A percentile compares a stretch with the other conserved stretches of the same genome.
These are phyloP conservation scores for Lepraria neglecta DNA, from an alignment of 495 filamentous ascomycete species.

Conservation along the genomic window DNA sequence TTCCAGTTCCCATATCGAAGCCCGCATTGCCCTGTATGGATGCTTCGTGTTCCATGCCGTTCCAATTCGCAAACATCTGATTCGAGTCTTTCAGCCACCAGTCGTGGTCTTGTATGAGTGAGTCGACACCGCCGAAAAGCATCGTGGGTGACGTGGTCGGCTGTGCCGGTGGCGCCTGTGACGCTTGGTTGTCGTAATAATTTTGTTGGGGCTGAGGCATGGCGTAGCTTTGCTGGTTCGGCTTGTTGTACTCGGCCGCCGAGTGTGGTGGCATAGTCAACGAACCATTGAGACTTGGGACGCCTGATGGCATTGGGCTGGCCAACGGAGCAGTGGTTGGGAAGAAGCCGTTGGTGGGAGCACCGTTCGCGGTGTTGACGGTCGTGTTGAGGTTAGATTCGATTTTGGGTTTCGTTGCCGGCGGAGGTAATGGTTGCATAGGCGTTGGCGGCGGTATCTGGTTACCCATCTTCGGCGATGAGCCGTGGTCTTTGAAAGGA, in stretches of 20 bases:
- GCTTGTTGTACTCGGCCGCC: not conserved
- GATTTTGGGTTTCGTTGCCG: not conserved
- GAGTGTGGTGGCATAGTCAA: constrained; percentile 6
- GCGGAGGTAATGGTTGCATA: constrained; percentile 5
- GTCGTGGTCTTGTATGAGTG: constrained; percentile 49
- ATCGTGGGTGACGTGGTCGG: constrained; percentile 23
- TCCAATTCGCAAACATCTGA: constrained; percentile 47
- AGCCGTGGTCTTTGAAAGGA: constrained; percentile 37
- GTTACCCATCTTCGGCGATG: constrained; percentile 9
- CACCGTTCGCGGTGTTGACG: not conserved
- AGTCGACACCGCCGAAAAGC: constrained; percentile 42
- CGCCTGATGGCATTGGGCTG: constrained; percentile 14
- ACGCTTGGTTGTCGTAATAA: constrained; percentile 1
- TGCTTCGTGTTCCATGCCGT: constrained; percentile 24
- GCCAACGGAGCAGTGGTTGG: constrained; percentile 9
- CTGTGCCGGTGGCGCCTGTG: constrained; percentile 9
- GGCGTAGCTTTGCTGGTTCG: constrained; percentile 6
- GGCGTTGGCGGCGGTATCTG: constrained; percentile 4
- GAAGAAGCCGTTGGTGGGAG: constrained; percentile 4
- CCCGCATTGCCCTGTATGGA: constrained; percentile 12
- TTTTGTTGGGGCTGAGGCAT: constrained; percentile 15
- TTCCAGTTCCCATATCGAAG: constrained; percentile 14
- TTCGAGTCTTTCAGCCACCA: constrained; percentile 53
- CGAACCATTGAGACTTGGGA: constrained; percentile 6
- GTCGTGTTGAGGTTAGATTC: constrained; percentile 2